Evolutionary conservation across 495 filamentous ascomycete species (phyloP).

Genomic region (Penicillium arizonense): DNA sequence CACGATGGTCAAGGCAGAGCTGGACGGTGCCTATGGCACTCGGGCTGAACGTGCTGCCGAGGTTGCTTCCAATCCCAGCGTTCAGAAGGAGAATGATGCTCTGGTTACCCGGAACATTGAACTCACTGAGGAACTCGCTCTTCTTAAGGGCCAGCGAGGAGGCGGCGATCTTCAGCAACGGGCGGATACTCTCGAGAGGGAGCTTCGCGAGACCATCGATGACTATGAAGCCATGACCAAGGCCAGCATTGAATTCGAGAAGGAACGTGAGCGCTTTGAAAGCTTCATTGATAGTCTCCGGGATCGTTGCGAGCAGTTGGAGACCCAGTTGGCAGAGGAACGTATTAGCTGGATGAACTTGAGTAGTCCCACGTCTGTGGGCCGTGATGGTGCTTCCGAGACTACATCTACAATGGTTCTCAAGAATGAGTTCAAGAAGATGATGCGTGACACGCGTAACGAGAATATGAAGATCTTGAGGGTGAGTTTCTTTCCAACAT

Average conservation of each 20-base stretch:
- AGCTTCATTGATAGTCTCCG: conserved; percentile 64
- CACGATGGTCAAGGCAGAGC: conserved; percentile 88
- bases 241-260: conserved; percentile 81
- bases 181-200: conserved; percentile 65
- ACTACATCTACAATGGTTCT: conserved; percentile 70
- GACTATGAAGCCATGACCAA: conserved; percentile 89
- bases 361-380: conserved; percentile 49
- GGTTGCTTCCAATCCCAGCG: conserved; percentile 62
- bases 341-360: conserved; percentile 68
- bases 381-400: conserved; percentile 48
- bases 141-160: conserved; percentile 43
- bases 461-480: conserved; percentile 68
- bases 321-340: conserved; percentile 68
- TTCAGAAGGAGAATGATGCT: conserved; percentile 63
- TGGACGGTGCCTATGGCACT: conserved; percentile 88
- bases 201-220: conserved; percentile 75
- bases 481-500: conserved; percentile 46
- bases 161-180: conserved; percentile 54
- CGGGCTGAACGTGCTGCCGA: conserved; percentile 75
- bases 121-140: conserved; percentile 57
- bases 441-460: conserved; percentile 79
- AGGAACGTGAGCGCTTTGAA: conserved; percentile 77
- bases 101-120: conserved; percentile 60
- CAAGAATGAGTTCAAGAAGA: conserved; percentile 84
- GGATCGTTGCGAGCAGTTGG: conserved; percentile 67